Evolutionary conservation across 139 green algal genomes (phyloP), one percentile per base, ranked within the genome.

Genomic region (Closterium sp.): DNA sequence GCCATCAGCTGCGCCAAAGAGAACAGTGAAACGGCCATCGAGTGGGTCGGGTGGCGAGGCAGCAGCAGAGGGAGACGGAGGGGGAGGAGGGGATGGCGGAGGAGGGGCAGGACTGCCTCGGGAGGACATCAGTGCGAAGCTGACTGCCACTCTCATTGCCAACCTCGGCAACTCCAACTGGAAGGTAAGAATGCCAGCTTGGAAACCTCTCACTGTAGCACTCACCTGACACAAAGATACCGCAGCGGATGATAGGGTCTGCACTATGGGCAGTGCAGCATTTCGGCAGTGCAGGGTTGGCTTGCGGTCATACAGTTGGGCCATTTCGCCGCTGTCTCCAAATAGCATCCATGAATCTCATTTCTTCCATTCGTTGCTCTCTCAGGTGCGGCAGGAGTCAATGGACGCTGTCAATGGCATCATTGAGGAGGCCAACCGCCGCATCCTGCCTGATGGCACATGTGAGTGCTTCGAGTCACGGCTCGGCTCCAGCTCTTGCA

Each of bases 131-230:
- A 93, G 89, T 38, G 34, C 21, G 6, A 90, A 94, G 34, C 36
- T 94, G 64, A 92, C 91, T 2, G 38, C 88, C 30, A 92, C 88
- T 2, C 43, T 96, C 28, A 28, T 96, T 23, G 92, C 91, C 31
- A 87, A 93, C 25, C 85, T 95, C 55, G 89, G 38, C 43, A 93
- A 94, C 19, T 95, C 93, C 23, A 97, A 98, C 88, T 99, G 98
- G 98, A 99, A 99, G 94, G 97, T 93, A 91, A 36, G 38, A 6
- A 7, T 25, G 6, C n/a, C n/a, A n/a, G n/a, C n/a, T n/a, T n/a
- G n/a, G n/a, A n/a, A n/a, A n/a, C n/a, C n/a, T n/a, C n/a, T n/a
- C n/a, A n/a, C n/a, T n/a, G n/a, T n/a, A n/a, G n/a, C n/a, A n/a
- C n/a, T n/a, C n/a, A n/a, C n/a, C n/a, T n/a, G n/a, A n/a, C n/a